A percentile compares a stretch with the other conserved stretches of the same genome.
Evolutionary conservation across 225 moss, liverwort and hornwort genomes (phyloP).

Genomic region (Ulota crispa): DNA sequence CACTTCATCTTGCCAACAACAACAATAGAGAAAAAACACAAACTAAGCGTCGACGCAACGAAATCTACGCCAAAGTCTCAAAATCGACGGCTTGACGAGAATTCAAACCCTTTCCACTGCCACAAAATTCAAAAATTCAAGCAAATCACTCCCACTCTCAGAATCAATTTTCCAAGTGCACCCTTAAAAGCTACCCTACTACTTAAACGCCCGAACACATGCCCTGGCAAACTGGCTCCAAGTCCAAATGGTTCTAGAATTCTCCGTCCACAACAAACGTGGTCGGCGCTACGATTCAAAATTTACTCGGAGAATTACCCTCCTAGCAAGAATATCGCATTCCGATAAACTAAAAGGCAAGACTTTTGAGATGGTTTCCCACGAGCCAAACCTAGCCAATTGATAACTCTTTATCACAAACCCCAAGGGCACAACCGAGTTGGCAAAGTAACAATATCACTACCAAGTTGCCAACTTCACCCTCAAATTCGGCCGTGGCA

Average conservation of each 20-base stretch:
- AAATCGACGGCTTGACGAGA: background rate
- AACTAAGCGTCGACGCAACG: background rate
- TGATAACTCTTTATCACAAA: background rate
- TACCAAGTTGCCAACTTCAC: too few species aligned
- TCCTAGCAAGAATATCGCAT: background rate
- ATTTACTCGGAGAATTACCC: background rate
- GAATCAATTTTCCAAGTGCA: background rate
- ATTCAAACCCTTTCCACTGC: background rate
- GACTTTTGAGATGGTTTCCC: background rate
- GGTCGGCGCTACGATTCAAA: constrained; percentile 20
- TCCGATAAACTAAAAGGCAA: background rate
- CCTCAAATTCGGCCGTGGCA: background rate
- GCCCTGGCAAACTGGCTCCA: background rate
- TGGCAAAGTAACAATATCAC: constrained; percentile 1
- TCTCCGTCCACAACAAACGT: background rate
- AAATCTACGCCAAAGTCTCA: background rate
- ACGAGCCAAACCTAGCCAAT: background rate
- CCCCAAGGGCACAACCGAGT: too few species aligned
- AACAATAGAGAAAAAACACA: background rate
- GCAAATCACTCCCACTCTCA: background rate
- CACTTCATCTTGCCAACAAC: constrained; percentile 44
- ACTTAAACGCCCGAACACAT: background rate
- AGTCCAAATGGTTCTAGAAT: constrained; percentile 15
- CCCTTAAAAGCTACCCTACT: background rate
- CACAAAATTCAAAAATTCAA: background rate